These are phyloP conservation scores for Mycosphaerella sp. DNA, from an alignment of 2,329 filamentous ascomycete genomes.

Conservation along the genomic window DNA sequence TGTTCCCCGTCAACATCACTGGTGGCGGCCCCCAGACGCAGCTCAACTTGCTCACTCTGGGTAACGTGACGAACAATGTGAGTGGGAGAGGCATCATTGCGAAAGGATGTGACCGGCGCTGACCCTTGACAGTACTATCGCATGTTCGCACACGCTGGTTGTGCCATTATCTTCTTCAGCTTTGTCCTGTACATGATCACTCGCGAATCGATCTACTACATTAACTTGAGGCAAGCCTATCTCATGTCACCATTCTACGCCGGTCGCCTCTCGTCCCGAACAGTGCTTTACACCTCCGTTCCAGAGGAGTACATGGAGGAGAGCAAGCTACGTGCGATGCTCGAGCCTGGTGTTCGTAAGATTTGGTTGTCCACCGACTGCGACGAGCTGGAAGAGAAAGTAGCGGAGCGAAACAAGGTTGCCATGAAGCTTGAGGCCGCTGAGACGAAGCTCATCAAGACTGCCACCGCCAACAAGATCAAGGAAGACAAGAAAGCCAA, in stretches of 20 bases:
- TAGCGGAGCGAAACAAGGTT: slow-evolving; percentile 72
- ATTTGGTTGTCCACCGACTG: slow-evolving; percentile 79
- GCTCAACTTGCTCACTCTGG: slow-evolving; percentile 71
- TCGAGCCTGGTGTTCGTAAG: slow-evolving; percentile 71
- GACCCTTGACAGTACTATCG: slow-evolving; percentile 43
- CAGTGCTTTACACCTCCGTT: slow-evolving; percentile 82
- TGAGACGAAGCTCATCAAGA: slow-evolving; percentile 76
- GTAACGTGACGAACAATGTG: slow-evolving; percentile 7
- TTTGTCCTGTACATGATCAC: slow-evolving; percentile 87
- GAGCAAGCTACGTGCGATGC: slow-evolving; percentile 68
- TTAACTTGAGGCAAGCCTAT: slow-evolving; percentile 90
- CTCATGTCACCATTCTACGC: slow-evolving; percentile 77
- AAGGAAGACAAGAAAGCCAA: slow-evolving; percentile 64
- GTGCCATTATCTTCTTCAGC: slow-evolving; percentile 74
- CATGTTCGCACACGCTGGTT: slow-evolving; percentile 74
- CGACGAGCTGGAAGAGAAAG: slow-evolving; percentile 69
- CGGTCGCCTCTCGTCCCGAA: slow-evolving; percentile 79
- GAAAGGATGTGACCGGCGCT: not conserved
- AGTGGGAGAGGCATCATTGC: slow-evolving; percentile 10
- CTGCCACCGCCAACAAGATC: slow-evolving; percentile 64
- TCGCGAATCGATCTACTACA: slow-evolving; percentile 82
- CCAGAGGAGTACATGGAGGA: slow-evolving; percentile 72
- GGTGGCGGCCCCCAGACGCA: slow-evolving; percentile 60
- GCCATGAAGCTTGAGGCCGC: slow-evolving; percentile 78
- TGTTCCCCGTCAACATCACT: slow-evolving; percentile 84